phyloP scores from a whole-genome alignment of 2,329 filamentous ascomycete genomes.

The Botrytis deweyae region DNA sequence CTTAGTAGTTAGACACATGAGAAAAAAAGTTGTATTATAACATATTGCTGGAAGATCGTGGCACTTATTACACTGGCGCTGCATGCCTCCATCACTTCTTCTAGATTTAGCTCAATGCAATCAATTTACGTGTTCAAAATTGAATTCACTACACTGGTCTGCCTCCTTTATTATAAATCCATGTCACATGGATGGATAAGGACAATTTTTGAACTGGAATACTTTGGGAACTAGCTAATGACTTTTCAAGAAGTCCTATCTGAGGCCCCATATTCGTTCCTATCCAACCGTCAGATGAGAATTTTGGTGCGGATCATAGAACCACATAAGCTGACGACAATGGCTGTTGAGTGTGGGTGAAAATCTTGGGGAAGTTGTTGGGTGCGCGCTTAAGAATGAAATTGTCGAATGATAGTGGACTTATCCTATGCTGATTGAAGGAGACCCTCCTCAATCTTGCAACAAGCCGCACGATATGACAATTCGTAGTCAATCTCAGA shows the following conservation, averaged over 20 bases:
- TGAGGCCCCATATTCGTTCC: background rate
- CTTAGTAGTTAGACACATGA: background rate
- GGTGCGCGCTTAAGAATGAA: background rate
- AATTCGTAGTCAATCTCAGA: background rate
- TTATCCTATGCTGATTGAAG: background rate
- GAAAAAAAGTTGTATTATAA: fast-evolving
- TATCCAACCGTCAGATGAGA: background rate
- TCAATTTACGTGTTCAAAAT: background rate
- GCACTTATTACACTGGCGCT: background rate
- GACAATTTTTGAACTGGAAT: background rate
- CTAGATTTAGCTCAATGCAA: background rate
- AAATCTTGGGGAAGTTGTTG: background rate
- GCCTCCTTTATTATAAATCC: background rate
- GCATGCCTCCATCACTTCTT: background rate
- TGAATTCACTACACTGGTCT: background rate
- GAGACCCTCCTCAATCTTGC: background rate
- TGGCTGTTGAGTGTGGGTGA: background rate
- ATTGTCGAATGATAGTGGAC: background rate
- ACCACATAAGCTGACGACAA: background rate
- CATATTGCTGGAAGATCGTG: background rate
- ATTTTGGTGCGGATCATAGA: background rate
- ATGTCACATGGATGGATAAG: fast-evolving
- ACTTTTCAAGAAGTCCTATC: background rate
- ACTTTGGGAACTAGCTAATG: background rate
- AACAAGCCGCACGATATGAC: background rate